A percentile compares a stretch with the other conserved stretches of the same genome.
Conservation (phyloP, 768 basidiomycete genomes). For the Tylopilus sp. region DNA sequence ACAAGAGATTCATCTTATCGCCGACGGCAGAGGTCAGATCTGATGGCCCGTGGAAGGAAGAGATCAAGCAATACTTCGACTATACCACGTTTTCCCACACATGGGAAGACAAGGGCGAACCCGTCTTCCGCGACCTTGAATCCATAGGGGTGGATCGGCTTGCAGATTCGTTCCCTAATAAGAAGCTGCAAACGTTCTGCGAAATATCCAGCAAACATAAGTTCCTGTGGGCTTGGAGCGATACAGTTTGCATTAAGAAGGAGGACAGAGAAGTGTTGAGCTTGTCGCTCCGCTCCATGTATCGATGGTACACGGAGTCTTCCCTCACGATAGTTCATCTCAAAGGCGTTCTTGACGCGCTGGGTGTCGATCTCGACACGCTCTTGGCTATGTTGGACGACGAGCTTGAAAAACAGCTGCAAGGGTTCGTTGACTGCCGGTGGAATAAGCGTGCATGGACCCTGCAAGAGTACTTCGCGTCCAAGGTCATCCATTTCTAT, state of each 20-base stretch:
- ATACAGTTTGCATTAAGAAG: conserved; percentile 29
- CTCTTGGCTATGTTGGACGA: neutral
- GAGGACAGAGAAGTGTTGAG: conserved; percentile 9
- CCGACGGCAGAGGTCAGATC: neutral
- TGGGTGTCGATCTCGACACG: neutral
- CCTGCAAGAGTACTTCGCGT: conserved; percentile 22
- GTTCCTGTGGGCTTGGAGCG: conserved; percentile 23
- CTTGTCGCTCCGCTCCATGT: conserved; percentile 25
- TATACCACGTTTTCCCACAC: conserved; percentile 21
- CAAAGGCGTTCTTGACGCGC: conserved; percentile 4
- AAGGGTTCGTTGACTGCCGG: conserved; percentile 7
- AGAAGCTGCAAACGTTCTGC: conserved; percentile 16
- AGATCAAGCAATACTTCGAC: conserved; percentile 8
- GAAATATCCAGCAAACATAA: conserved; percentile 1
- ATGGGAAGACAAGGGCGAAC: conserved; percentile 16
- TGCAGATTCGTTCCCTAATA: neutral
- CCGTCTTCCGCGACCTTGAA: conserved; percentile 1
- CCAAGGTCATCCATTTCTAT: conserved; percentile 21
- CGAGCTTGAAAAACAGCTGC: neutral
- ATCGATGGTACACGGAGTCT: conserved; percentile 22
- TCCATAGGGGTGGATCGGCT: conserved; percentile 4
- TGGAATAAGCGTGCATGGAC: conserved; percentile 28
- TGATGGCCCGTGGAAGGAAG: neutral
- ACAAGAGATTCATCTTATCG: conserved; percentile 12
- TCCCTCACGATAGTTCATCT: conserved; percentile 26